Base-by-base conservation (phyloP, 805 yeast species). In the Schizosaccharomyces japonicus region DNA sequence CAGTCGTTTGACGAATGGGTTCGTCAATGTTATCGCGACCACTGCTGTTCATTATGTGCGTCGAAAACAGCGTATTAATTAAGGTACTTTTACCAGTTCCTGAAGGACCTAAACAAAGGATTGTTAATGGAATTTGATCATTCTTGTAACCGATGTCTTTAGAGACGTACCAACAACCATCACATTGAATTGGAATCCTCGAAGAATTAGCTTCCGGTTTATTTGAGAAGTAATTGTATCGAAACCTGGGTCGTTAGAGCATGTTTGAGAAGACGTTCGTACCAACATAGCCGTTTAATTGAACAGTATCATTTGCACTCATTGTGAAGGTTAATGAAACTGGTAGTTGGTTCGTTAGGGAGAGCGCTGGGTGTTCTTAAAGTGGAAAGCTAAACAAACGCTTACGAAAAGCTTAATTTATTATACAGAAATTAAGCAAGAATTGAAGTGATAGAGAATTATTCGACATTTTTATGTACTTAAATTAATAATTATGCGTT, bases 161-260 rank as follows among this genome's bases (percentile, higher is more conserved):
- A 26, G 11, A 25, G 26, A 45, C 57, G n/a, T 49, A 55, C 61
- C 98, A 45, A 87, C 96, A 46, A 81, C 78, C 90, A 90, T 84
- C 45, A 90, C 65, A 60, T 90, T 90, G 65, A 90, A 80, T 60
- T 83, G 87, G 65, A 90, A 90, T 2, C 98, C 98, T 56, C 85
- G 72, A 63, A 83, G 85, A 62, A 90, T 69, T 56, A 90, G 67
- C 55, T 95, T 75, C 62, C 78, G 83, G 63, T 90, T 95, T 58
- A 90, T 90, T 65, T 90, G 98, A 32, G 79, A 72, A 47, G 96
- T 87, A 64, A 90, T 87, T 52, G 95, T 78, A 64, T 90, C 96
- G 61, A 90, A 87, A 44, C 98, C 98, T 53, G 90, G 96, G 61
- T 85, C 8, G 23, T 19, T 36, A n/a, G n/a, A n/a, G n/a, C n/a